These are phyloP conservation scores for Elongisporangium prolatum DNA, from an alignment of 352 stramenopile species.

Conservation along the genomic window DNA sequence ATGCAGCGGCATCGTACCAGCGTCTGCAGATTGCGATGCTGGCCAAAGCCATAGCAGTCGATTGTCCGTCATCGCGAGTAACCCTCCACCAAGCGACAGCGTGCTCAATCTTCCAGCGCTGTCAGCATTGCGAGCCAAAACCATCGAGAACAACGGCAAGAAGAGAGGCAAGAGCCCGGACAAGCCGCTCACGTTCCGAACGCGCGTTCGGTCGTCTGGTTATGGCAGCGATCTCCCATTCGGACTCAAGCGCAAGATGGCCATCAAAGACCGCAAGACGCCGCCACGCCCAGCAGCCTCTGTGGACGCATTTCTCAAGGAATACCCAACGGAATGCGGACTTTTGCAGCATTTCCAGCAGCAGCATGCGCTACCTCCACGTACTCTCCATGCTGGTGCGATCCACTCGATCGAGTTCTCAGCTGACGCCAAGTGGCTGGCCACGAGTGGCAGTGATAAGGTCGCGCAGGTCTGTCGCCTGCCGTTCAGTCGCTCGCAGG, in stretches of 20 bases:
- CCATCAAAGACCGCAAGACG: constrained; percentile 21
- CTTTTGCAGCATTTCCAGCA: constrained; percentile 55
- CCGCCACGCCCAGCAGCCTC: constrained; percentile 9
- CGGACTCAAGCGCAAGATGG: constrained; percentile 16
- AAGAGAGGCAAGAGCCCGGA: constrained; percentile 30
- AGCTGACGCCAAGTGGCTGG: constrained; percentile 69
- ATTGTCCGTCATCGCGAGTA: constrained; percentile 46
- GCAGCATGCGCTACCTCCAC: constrained; percentile 44
- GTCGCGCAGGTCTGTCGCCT: constrained; percentile 62
- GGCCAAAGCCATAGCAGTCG: constrained; percentile 7
- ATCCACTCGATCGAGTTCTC: constrained; percentile 78
- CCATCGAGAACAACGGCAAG: constrained; percentile 14
- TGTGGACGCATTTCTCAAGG: constrained; percentile 43
- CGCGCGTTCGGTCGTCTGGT: constrained; percentile 74
- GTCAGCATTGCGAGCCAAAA: constrained; percentile 13
- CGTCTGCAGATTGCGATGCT: not conserved
- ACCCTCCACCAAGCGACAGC: constrained; percentile 38
- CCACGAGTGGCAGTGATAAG: constrained; percentile 55
- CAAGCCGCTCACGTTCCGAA: constrained; percentile 80
- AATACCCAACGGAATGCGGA: constrained; percentile 63
- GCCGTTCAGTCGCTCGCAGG: constrained; percentile 65
- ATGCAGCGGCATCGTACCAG: not conserved
- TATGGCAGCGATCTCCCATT: constrained; percentile 47
- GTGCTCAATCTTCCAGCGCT: constrained; percentile 53
- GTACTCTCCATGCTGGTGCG: constrained; percentile 55